Evolutionary conservation across 192 early-diverging fungal species (phyloP), one percentile per base, ranked within the genome.

Genomic region (Entomortierella lignicola): DNA sequence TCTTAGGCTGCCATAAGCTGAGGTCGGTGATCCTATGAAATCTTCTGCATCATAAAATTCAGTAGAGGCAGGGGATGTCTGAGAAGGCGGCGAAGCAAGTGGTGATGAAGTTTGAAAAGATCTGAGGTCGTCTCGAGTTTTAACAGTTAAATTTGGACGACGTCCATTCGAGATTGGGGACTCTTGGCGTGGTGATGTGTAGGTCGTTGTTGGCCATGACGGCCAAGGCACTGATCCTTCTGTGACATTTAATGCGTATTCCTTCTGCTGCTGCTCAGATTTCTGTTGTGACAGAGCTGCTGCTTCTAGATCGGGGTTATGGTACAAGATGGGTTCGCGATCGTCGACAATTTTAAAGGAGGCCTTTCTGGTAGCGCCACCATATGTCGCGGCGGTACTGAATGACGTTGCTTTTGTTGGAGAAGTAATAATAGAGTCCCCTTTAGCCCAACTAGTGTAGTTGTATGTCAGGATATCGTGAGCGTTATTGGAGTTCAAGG

Each of bases 221-320:
- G 72, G 72, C 72, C 72, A 74, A 0, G 72, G 72, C 25, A 54
- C 72, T 4, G 64, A 59, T 12, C 72, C 72, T 4, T 74, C 63
- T 5, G 52, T 48, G 0, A 74, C 52, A 0, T 52, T 54, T 21
- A 54, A 17, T 13, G 64, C 72, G 17, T 34, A 50, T n/a, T 60
- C 29, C 17, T 47, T 42, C 39, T 42, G 39, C 6, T 42, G 6
- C 13, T 63, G 52, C 4, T 39, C 15, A 18, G 37, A n/a, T 20
- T 23, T 29, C n/a, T 56, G 42, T 13, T 56, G 54, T 25, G 44
- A 47, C 2, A 4, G 44, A 20, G 20, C 4, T 47, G 4, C 2
- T 3, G 3, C 20, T n/a, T n/a, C n/a, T n/a, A n/a, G n/a, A 47
- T 15, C 55, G 18, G 71, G 62, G 17, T 53, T 51, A 20, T 39